A percentile compares a stretch with the other conserved stretches of the same genome.
phyloP scores from a whole-genome alignment of 108 stramenopile genomes.

The Poteriospumella lacustris region DNA sequence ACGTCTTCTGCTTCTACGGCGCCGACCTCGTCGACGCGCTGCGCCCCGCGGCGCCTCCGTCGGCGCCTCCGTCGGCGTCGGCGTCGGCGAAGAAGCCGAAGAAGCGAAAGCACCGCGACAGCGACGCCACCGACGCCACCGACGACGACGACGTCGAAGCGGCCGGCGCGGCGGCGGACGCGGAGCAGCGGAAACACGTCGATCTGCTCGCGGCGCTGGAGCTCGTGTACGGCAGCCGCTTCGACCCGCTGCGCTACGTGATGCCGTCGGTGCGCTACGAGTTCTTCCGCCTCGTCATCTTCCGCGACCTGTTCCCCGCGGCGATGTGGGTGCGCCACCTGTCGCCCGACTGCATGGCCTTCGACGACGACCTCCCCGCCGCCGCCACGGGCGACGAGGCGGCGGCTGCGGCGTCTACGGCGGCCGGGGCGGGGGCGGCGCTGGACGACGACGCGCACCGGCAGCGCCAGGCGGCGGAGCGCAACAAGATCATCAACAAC shows the following conservation, averaged over 20 bases:
- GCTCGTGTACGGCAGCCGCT: slow-evolving; percentile 55
- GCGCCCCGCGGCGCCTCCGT: too few relatives aligned
- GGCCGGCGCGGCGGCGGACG: neutral
- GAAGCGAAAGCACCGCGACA: too few relatives aligned
- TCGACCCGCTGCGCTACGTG: slow-evolving; percentile 81
- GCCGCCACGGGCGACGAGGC: neutral
- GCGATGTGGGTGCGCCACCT: slow-evolving; percentile 30
- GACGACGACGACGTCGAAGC: slow-evolving; percentile 57
- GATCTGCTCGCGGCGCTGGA: too few relatives aligned
- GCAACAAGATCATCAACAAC: too few relatives aligned
- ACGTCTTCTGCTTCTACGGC: slow-evolving; percentile 93
- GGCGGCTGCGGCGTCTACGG: neutral
- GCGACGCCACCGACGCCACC: slow-evolving; percentile 89
- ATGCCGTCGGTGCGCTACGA: slow-evolving; percentile 83
- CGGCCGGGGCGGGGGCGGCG: too few relatives aligned
- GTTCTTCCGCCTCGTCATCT: slow-evolving; percentile 74
- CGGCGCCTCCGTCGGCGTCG: too few relatives aligned
- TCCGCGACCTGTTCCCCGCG: slow-evolving; percentile 50
- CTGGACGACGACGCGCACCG: too few relatives aligned
- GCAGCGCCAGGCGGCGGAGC: too few relatives aligned
- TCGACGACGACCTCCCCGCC: neutral
- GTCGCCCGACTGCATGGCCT: neutral
- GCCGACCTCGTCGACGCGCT: slow-evolving; percentile 63
- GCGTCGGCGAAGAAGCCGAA: neutral
- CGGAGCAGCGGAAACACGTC: too few relatives aligned